A percentile compares a stretch with the other conserved stretches of the same genome.
Conservation (phyloP, 805 yeast species). For the Cyberlindnera mrakii region DNA sequence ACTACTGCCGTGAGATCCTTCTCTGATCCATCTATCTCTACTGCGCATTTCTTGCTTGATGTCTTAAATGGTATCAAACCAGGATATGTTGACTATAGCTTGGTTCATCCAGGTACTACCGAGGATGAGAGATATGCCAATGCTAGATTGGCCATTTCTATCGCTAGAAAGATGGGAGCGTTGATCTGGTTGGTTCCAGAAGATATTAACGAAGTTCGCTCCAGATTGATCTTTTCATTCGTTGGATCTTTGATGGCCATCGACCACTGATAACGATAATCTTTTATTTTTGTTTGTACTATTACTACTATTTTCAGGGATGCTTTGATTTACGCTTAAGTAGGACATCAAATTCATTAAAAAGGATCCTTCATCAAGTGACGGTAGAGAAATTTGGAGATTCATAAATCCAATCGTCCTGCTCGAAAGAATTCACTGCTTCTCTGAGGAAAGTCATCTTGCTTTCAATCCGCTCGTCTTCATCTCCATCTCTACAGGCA, state of each 20-base stretch:
- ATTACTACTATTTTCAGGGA: neutral
- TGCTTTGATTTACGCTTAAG: neutral
- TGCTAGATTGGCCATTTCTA: conserved; percentile 94
- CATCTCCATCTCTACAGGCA: neutral
- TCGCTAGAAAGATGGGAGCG: conserved; percentile 97
- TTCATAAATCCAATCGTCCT: conserved; percentile 9
- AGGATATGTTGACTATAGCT: conserved; percentile 93
- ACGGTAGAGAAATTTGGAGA: neutral
- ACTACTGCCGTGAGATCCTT: conserved; percentile 69
- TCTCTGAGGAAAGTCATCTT: conserved; percentile 7
- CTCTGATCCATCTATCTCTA: conserved; percentile 71
- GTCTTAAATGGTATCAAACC: conserved; percentile 91
- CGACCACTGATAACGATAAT: conserved; percentile 19
- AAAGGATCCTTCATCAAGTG: too few species aligned
- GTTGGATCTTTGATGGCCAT: conserved; percentile 92
- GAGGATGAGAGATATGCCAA: conserved; percentile 89
- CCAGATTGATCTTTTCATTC: conserved; percentile 88
- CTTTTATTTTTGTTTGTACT: conserved; percentile 1
- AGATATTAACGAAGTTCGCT: conserved; percentile 93
- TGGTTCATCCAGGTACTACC: conserved; percentile 72
- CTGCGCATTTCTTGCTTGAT: conserved; percentile 80
- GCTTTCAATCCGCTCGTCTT: neutral
- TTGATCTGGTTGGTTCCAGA: conserved; percentile 99
- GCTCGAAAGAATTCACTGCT: conserved; percentile 2
- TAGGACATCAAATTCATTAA: neutral